Evolutionary conservation across 352 stramenopile genomes (phyloP).

Genomic region (Saprolegnia parasitica): DNA sequence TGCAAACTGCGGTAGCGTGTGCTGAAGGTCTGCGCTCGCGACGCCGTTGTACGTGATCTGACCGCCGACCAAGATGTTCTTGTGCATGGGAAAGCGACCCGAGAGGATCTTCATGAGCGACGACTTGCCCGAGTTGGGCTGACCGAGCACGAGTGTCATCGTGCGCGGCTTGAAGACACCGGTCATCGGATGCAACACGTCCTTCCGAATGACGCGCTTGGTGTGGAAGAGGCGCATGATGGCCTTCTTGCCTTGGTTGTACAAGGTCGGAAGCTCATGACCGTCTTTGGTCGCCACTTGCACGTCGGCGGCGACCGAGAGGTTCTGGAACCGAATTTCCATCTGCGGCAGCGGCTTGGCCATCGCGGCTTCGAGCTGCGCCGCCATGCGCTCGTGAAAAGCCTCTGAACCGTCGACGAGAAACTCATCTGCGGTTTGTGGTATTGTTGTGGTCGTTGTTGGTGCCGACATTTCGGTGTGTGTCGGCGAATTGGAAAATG

Average conservation of each 20-base stretch:
- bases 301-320: constrained; percentile 43
- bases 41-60: constrained; percentile 52
- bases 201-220: constrained; percentile 39
- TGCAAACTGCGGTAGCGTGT: constrained; percentile 52
- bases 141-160: constrained; percentile 51
- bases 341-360: constrained; percentile 48
- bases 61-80: constrained; percentile 42
- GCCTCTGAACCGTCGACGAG: neutral
- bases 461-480: no score
- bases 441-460: no score
- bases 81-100: constrained; percentile 48
- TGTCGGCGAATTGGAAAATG: no score
- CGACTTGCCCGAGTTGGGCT: constrained; percentile 50
- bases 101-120: constrained; percentile 52
- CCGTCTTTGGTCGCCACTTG: constrained; percentile 5
- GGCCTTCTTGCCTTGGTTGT: constrained; percentile 39
- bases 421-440: no score
- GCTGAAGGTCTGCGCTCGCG: constrained; percentile 33
- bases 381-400: neutral
- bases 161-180: constrained; percentile 50
- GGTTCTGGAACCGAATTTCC: constrained; percentile 49
- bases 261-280: constrained; percentile 42
- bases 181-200: constrained; percentile 41
- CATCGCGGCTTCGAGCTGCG: constrained; percentile 36
- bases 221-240: constrained; percentile 34